Evolutionary conservation across 208 protist genomes (phyloP), one percentile per base, ranked within the genome.

Genomic region (Leishmania arabica): DNA sequence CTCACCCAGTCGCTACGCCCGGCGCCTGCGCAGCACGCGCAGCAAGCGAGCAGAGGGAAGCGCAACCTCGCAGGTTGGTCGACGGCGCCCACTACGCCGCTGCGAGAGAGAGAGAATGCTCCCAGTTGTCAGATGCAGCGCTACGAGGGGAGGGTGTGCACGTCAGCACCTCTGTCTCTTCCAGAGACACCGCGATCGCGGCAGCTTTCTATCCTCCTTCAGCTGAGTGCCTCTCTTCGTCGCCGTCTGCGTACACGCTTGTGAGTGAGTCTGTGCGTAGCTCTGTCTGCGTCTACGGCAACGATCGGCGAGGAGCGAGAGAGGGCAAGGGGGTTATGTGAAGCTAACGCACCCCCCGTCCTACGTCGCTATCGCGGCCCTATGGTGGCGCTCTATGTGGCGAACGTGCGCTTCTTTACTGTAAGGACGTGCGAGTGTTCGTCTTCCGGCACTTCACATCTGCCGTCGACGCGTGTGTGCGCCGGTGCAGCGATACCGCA

Each of bases 231-330:
- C 11, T 73, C 17, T 73, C 3, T 8, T 73, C 40, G 7, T 54
- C 45, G 13, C 11, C 27, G 40, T n/a, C 11, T 47, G 24, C 15
- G 69, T 73, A 8, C 69, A 54, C 24, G 42, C 11, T 24, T 42
- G 64, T 27, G 34, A 56, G 9, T 79, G 60, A 62, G 19, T 77
- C 62, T 62, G 7, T 77, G 75, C 40, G 66, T 69, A 58, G 27
- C 37, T 68, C 9, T 51, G 75, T 62, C 34, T 84, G 45, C 79
- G 78, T 71, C 40, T 78, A 31, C 60, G 40, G 77, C 49, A 42
- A 40, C 27, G 17, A 17, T 58, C 3, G 40, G 66, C 66, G 74
- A 56, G 4, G 27, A 75, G 70, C 47, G 70, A 6, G 47, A 27
- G 19, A 49, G 24, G 21, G 15, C 24, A 65, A 4, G 66, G 40